Base-by-base conservation (phyloP, 2,329 filamentous ascomycete genomes). In the Sclerotinia subarctica region DNA sequence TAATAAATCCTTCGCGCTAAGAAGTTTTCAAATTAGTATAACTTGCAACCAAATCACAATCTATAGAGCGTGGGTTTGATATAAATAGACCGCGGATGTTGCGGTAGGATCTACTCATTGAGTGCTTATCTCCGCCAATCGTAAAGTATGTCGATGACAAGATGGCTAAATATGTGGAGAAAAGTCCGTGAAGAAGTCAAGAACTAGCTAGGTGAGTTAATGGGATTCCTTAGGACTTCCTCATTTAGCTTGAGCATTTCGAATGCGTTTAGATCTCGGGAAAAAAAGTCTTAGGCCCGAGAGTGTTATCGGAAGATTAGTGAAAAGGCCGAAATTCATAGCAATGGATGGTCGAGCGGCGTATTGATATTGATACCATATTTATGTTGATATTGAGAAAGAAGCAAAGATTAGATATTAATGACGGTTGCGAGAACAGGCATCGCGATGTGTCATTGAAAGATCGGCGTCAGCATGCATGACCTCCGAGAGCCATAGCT, bases 51-150 rank as follows among this genome's bases (percentile, higher is more conserved):
- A 46, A 60, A 26, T 26, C 15, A 24, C 54, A 58, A 24, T 35
- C 6, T 35, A 47, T 3, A 60, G 4, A 49, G 58, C 26, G 58
- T 26, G 58, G 58, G 3, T 24, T 17, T 35, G 42, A 32, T 60
- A 49, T 44, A n/a, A 60, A 21, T 17, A 60, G 7, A 47, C 58
- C 58, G 58, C 44, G 58, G 44, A 60, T 60, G 11, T 49, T 60
- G 44, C 58, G 58, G 58, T 47, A 47, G 26, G 58, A 60, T 49
- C 58, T 60, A n/a, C 1, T 19, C n/a, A n/a, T 11, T 24, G 15
- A 47, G 3, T 32, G 46, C 0, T 49, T 35, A 49, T 60, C 17
- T 60, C 44, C 58, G 57, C 57, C 42, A 60, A 47, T 60, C 32
- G 26, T 4, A 29, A n/a, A 29, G 8, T 8, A 35, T 21, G 11